Evolutionary conservation across 441 rosid species (phyloP), one percentile per base, ranked within the genome.

Genomic region (Isatis lusitanica): DNA sequence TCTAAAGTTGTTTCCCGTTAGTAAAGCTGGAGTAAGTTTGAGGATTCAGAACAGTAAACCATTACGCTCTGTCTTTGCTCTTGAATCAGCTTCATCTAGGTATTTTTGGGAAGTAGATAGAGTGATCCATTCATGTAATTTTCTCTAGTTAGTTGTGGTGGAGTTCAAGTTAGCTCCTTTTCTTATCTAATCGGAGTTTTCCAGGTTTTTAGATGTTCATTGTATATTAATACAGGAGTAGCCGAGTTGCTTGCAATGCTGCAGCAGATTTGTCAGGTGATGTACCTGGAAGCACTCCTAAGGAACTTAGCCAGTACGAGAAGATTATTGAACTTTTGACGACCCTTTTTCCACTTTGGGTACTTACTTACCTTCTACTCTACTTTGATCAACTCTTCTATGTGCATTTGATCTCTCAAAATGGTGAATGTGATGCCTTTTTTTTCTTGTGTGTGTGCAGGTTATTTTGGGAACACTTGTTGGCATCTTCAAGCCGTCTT

Each of bases 301-400:
- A 76, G 48, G 91, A 79, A 71, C 79, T 87, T 87, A 90, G 83
- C 81, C 85, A 73, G 46, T 92, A 94, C 42, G 93, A 94, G 90
- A 85, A 65, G 76, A 87, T 79, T 59, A 87, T 94, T 68, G 97
- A 94, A 73, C 91, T 87, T 68, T 82, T 94, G 75, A 90, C 97
- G 0, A 91, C 97, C 30, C 95, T 94, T 68, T 94, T 94, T 67
- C 97, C 98, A 50, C 80, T 91, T 64, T 94, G 95, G 97, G 98
- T 94, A 84, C 50, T 84, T 74, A 28, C 50, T 59, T 40, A 36
- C 48, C n/a, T 63, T 74, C 40, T 21, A 38, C 72, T 16, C 39
- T 42, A 30, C 24, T 18, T 65, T 73, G 72, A 26, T 64, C 28
- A 56, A 40, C 70, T 56, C 26, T 63, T 26, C 0, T 52, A 3